These are phyloP conservation scores for Iberis pinnata DNA, from an alignment of 345 rosid genomes.

Conservation along the genomic window DNA sequence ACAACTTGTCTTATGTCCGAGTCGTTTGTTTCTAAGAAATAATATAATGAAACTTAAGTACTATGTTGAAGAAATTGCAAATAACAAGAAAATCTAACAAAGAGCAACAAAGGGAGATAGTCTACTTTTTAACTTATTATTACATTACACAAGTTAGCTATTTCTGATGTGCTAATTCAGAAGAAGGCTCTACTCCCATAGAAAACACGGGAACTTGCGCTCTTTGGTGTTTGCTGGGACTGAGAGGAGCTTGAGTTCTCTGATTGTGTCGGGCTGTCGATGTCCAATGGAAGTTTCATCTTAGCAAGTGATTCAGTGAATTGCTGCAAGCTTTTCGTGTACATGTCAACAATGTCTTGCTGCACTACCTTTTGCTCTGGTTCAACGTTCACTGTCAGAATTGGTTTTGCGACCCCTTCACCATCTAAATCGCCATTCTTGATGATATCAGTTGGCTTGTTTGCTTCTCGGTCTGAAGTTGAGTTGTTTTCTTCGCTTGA, in stretches of 20 bases:
- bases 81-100: conserved; percentile 12
- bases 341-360: conserved; percentile 95
- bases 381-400: conserved; percentile 46
- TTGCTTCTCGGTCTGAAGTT: conserved; percentile 34
- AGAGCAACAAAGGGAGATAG: conserved; percentile 21
- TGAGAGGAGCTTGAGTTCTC: conserved; percentile 81
- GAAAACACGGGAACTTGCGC: conserved; percentile 68
- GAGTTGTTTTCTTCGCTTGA: conserved; percentile 30
- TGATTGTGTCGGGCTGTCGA: conserved; percentile 60
- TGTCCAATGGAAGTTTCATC: conserved; percentile 93
- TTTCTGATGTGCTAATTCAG: conserved; percentile 36
- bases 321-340: conserved; percentile 96
- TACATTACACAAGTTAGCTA: conserved; percentile 20
- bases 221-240: conserved; percentile 69
- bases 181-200: conserved; percentile 97
- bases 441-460: conserved; percentile 15
- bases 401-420: conserved; percentile 44
- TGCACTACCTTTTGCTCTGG: conserved; percentile 72
- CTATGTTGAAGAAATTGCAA: conserved; percentile 13
- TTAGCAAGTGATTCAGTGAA: conserved; percentile 94
- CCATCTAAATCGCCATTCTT: conserved; percentile 27
- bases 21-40: no score
- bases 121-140: conserved; percentile 24
- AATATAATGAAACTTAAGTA: neutral
- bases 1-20: no score